A percentile compares a stretch with the other conserved stretches of the same genome.
Conservation (phyloP, 148 eudicot genomes). For the Spergularia bocconei region DNA sequence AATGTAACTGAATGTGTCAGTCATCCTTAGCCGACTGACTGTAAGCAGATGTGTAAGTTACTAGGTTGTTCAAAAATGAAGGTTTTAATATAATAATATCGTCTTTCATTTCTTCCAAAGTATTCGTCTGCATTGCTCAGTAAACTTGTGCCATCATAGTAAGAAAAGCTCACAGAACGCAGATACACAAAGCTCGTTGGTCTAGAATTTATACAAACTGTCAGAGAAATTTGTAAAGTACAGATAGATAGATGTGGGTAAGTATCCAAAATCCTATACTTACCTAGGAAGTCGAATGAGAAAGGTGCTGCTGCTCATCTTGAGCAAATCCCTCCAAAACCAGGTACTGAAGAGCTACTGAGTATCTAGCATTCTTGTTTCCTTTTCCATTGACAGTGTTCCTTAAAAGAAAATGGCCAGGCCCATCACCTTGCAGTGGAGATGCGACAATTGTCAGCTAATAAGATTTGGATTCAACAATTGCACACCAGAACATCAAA, state of each 20-base stretch:
- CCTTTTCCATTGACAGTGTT: constrained; percentile 23
- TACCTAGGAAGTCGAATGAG: constrained; percentile 8
- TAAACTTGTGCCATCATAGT: too few species aligned
- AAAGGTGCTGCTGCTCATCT: constrained; percentile 16
- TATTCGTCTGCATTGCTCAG: too few species aligned
- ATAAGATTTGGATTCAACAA: not conserved
- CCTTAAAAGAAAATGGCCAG: constrained; percentile 50
- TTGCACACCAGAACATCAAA: not conserved
- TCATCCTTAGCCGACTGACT: too few species aligned
- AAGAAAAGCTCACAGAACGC: too few species aligned
- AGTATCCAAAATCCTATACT: not conserved
- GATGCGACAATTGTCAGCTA: not conserved
- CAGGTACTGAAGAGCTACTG: constrained; percentile 75
- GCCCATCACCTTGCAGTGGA: constrained; percentile 47
- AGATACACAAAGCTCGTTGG: too few species aligned
- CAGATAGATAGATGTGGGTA: not conserved
- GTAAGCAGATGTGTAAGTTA: too few species aligned
- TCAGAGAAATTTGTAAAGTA: not conserved
- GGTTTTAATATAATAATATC: too few species aligned
- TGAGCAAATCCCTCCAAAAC: constrained; percentile 54
- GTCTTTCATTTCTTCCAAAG: too few species aligned
- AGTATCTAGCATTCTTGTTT: constrained; percentile 60
- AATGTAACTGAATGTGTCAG: too few species aligned
- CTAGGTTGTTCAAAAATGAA: too few species aligned
- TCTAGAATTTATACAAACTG: too few species aligned